Percentiles rank a stretch among this genome's conserved stretches.
Evolutionary conservation across 2,329 filamentous ascomycete genomes (phyloP).

Genomic region (Alternaria arbusti): DNA sequence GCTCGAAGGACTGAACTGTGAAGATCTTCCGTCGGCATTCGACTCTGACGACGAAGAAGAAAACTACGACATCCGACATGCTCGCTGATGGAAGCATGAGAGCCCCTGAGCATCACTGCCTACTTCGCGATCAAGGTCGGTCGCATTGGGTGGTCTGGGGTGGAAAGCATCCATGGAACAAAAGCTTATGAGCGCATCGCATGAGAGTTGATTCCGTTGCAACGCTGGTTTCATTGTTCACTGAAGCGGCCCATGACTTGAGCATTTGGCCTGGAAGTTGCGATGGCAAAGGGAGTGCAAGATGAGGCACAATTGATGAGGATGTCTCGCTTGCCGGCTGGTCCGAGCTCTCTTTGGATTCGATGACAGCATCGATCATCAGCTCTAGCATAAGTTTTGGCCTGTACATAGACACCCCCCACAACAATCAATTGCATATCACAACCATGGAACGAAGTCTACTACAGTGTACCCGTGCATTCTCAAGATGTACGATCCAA

Average conservation of each 20-base stretch:
- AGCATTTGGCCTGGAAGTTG: neutral
- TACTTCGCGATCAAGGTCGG: neutral
- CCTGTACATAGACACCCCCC: neutral
- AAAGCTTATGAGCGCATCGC: neutral
- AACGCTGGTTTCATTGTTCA: neutral
- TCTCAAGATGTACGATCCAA: slow-evolving; percentile 9
- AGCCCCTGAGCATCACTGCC: neutral
- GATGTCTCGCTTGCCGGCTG: neutral
- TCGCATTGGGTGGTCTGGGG: neutral
- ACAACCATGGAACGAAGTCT: slow-evolving; percentile 23
- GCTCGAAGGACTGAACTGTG: slow-evolving; percentile 12
- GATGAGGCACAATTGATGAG: neutral
- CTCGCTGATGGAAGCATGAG: neutral
- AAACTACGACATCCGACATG: neutral
- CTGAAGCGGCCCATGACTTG: neutral
- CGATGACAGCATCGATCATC: slow-evolving; percentile 14
- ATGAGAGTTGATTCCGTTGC: neutral
- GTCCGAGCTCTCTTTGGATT: slow-evolving; percentile 4
- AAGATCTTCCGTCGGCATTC: slow-evolving; percentile 29
- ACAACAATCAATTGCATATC: slow-evolving; percentile 4
- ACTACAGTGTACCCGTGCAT: slow-evolving; percentile 14
- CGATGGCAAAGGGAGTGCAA: neutral
- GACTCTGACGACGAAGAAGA: slow-evolving; percentile 32
- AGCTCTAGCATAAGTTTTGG: neutral
- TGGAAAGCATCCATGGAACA: neutral